phyloP scores from a whole-genome alignment of 1,284 basidiomycete species.

The Laetiporus sulphureus region DNA sequence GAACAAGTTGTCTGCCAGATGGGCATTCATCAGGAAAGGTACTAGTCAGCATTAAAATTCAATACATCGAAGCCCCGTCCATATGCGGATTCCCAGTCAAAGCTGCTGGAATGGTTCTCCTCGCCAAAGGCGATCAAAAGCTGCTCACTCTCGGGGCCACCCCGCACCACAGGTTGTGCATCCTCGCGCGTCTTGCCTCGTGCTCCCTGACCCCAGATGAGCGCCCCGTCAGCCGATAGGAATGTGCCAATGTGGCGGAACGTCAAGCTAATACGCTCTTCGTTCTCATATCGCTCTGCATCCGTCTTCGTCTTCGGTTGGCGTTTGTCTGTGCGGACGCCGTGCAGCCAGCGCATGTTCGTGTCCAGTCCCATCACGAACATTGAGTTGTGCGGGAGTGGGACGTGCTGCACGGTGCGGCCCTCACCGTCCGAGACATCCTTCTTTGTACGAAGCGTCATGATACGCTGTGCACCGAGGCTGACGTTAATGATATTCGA shows the following conservation, averaged over 20 bases:
- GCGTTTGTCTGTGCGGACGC: conserved; percentile 66
- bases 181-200: conserved; percentile 47
- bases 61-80: conserved; percentile 62
- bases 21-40: too few relatives aligned
- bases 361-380: conserved; percentile 69
- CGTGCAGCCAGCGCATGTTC: conserved; percentile 64
- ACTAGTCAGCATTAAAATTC: too few relatives aligned
- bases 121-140: conserved; percentile 59
- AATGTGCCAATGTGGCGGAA: conserved; percentile 74
- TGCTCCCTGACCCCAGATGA: conserved; percentile 67
- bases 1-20: too few relatives aligned
- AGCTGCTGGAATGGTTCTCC: conserved; percentile 61
- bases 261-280: conserved; percentile 71
- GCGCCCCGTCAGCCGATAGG: conserved; percentile 38
- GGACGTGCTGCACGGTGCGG: conserved; percentile 45
- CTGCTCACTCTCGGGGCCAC: conserved; percentile 40
- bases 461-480: conserved; percentile 62
- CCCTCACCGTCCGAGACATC: conserved; percentile 25
- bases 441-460: conserved; percentile 63
- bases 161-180: conserved; percentile 43
- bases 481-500: conserved; percentile 73
- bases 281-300: conserved; percentile 44
- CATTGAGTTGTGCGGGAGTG: conserved; percentile 71
- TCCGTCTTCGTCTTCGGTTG: conserved; percentile 40
- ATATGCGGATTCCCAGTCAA: conserved; percentile 60